Conservation (phyloP, 2,329 filamentous ascomycete species). For the Penicillium sp. region DNA sequence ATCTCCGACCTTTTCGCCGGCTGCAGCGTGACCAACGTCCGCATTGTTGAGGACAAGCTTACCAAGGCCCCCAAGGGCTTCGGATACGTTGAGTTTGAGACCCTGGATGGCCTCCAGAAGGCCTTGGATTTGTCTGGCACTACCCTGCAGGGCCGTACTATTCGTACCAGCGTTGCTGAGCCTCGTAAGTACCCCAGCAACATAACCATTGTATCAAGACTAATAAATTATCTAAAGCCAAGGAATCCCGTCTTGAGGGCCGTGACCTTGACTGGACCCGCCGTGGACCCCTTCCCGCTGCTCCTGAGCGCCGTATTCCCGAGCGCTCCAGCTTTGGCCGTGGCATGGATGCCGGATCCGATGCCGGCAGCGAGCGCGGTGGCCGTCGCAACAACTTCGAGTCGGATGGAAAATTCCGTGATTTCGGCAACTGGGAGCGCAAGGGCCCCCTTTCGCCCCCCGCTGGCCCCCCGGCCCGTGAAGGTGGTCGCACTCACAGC, state of each 20-base stretch:
- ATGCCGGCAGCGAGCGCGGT: slow-evolving; percentile 64
- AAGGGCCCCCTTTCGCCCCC: slow-evolving; percentile 83
- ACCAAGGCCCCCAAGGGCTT: slow-evolving; percentile 95
- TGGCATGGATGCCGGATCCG: slow-evolving; percentile 56
- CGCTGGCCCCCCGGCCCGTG: slow-evolving; percentile 52
- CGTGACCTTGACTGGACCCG: slow-evolving; percentile 93
- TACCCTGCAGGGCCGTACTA: slow-evolving; percentile 82
- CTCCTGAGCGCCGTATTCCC: slow-evolving; percentile 59
- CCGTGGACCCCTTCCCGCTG: slow-evolving; percentile 81
- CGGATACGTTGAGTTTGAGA: slow-evolving; percentile 92
- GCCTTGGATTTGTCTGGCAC: slow-evolving; percentile 80
- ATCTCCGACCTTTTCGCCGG: slow-evolving; percentile 82
- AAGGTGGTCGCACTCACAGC: slow-evolving; percentile 60
- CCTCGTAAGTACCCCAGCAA: slow-evolving; percentile 66
- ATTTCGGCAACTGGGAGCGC: slow-evolving; percentile 91
- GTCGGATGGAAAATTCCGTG: slow-evolving; percentile 72
- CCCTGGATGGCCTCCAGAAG: slow-evolving; percentile 85
- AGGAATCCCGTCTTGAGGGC: slow-evolving; percentile 72
- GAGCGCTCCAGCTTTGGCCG: slow-evolving; percentile 58
- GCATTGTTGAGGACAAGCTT: slow-evolving; percentile 95
- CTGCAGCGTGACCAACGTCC: slow-evolving; percentile 85
- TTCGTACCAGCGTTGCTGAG: slow-evolving; percentile 94
- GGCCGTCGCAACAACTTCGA: slow-evolving; percentile 66
- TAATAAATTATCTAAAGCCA: slow-evolving; percentile 62
- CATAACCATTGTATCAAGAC: background rate